phyloP scores from a whole-genome alignment of 805 yeast species.

The Naumovozyma dairenensis region DNA sequence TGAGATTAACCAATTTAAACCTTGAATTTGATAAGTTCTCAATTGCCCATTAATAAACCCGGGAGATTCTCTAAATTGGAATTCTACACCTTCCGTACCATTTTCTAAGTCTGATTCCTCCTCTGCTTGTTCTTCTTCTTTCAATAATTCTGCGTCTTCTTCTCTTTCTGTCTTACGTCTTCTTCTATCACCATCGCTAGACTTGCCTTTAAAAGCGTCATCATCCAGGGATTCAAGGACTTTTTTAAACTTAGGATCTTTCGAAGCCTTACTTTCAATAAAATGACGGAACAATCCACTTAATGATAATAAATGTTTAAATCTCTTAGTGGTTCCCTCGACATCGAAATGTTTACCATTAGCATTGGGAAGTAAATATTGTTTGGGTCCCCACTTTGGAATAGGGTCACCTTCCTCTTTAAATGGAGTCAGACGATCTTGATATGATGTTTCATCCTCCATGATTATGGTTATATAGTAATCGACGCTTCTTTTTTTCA shows the following conservation, averaged over 20 bases:
- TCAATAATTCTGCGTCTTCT: conserved; percentile 66
- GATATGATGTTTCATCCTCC: no score
- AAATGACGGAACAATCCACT: conserved; percentile 62
- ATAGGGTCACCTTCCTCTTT: conserved; percentile 8
- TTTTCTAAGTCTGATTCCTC: conserved; percentile 13
- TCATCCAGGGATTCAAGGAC: conserved; percentile 36
- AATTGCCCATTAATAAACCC: conserved; percentile 53
- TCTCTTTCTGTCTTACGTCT: conserved; percentile 67
- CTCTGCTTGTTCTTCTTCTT: conserved; percentile 38
- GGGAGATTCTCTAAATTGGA: conserved; percentile 74
- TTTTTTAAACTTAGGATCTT: conserved; percentile 45
- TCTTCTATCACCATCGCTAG: no score
- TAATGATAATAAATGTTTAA: conserved; percentile 54
- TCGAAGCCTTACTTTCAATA: conserved; percentile 52
- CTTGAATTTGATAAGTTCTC: conserved; percentile 71
- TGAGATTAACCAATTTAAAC: conserved; percentile 68
- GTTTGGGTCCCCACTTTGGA: conserved; percentile 15
- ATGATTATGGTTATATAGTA: no score
- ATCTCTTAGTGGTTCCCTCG: conserved; percentile 54
- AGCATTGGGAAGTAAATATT: conserved; percentile 20
- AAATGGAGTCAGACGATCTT: conserved; percentile 5
- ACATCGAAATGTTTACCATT: conserved; percentile 35
- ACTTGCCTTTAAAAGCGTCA: conserved; percentile 5
- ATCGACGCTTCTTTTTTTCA: no score
- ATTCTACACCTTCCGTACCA: conserved; percentile 14